Conservation (phyloP, 257 asterid species). For the Solanum acaule region DNA sequence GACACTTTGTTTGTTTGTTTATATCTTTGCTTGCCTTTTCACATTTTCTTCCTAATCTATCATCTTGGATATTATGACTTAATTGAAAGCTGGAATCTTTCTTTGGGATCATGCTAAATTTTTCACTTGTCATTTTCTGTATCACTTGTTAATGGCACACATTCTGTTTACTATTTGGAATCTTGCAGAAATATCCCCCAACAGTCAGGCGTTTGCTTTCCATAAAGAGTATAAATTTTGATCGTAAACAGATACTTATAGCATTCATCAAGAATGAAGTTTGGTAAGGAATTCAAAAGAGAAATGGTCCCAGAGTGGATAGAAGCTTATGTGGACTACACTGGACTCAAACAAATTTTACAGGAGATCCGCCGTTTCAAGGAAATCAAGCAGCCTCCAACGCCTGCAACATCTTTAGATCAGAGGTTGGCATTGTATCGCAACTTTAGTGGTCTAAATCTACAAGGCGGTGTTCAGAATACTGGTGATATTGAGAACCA, state of each 20-base stretch:
- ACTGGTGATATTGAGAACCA: constrained; percentile 54
- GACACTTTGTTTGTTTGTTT: not conserved
- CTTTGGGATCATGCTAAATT: not conserved
- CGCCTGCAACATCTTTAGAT: constrained; percentile 19
- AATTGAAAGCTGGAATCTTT: not conserved
- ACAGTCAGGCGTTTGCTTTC: not conserved
- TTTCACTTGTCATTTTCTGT: not conserved
- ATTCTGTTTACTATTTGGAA: not conserved
- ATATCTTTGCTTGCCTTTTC: not conserved
- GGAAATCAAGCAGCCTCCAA: constrained; percentile 23
- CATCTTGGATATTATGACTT: not conserved
- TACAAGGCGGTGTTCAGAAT: constrained; percentile 8
- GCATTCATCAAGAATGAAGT: constrained; percentile 49
- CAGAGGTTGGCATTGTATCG: constrained; percentile 15
- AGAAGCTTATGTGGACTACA: constrained; percentile 76
- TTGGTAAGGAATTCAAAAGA: constrained; percentile 63
- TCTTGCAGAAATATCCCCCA: not conserved
- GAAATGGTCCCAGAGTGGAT: constrained; percentile 83
- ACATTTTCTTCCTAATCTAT: not conserved
- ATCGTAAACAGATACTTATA: not conserved
- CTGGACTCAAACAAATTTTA: constrained; percentile 58
- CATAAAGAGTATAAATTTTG: not conserved
- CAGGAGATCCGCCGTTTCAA: constrained; percentile 28
- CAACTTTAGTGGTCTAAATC: constrained; percentile 29
- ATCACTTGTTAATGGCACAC: not conserved